Evolutionary conservation across 805 yeast genomes (phyloP), one percentile per base, ranked within the genome.

Genomic region (Zygosaccharomyces rouxii): DNA sequence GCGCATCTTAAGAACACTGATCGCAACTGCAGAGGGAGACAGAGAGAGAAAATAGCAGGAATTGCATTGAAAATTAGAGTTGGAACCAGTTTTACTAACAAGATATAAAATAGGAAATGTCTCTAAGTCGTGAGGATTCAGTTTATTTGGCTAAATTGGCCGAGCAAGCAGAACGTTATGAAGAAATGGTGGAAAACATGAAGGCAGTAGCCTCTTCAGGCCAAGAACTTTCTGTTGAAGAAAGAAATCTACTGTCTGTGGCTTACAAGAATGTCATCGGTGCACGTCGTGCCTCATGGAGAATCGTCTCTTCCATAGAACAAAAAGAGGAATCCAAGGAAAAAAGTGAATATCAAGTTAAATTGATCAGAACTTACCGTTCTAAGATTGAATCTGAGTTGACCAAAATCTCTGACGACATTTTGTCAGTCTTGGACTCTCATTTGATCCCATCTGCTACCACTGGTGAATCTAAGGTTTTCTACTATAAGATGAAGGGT

Each of bases 131-230:
- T 79, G 98, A 94, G 84, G 96, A 94, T 76, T 88, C 95, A 67
- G 96, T 94, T 64, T 92, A 90, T 75, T 83, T 94, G 69, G 98
- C 98, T 72, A 92, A 94, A 71, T 84, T 94, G 71, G 97, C 97
- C 67, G 98, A 92, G 76, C 97, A 92, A 78, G 97, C 98, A 67
- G 99, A 94, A 78, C 95, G 98, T 76, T 94, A 90, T 72, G 98
- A 94, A 77, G 98, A 92, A 77, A 89, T 88, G 97, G 98, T 92
- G 63, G 96, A 89, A 72, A 89, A 88, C 78, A 92, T 92, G 97
- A 90, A 92, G 73, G 85, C 88, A 47, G 98, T 94, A 66, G 98
- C 97, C 62, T 85, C 95, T 38, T 81, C 95, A 38, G 97, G 96
- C 55, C 90, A 87, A 73, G 98, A 92, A 72, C 77, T 94, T 60